Percentiles rank a stretch among this genome's conserved stretches.
Evolutionary conservation across 805 yeast genomes (phyloP).

Genomic region (Candida nonsorbophila): DNA sequence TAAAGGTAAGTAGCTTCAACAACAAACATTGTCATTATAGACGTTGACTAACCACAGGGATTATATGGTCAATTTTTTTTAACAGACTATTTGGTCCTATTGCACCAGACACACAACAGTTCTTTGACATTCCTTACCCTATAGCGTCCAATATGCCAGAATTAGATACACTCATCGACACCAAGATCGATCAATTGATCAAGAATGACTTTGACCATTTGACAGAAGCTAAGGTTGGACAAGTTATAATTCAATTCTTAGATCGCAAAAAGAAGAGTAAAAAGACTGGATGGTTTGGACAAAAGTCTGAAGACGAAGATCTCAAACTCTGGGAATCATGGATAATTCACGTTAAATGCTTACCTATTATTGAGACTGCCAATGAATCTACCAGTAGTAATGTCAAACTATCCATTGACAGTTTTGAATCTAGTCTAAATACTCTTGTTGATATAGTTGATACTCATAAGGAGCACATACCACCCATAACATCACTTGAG

Average conservation of each 20-base stretch:
- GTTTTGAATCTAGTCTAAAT: conserved; percentile 36
- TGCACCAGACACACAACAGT: conserved; percentile 50
- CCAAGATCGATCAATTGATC: conserved; percentile 25
- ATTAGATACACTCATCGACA: conserved; percentile 42
- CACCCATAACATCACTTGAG: conserved; percentile 66
- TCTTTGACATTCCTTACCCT: conserved; percentile 57
- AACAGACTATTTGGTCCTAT: conserved; percentile 64
- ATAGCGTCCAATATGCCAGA: conserved; percentile 41
- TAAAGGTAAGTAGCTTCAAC: conserved; percentile 34
- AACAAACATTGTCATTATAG: not conserved
- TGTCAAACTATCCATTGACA: conserved; percentile 29
- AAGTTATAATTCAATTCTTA: conserved; percentile 31
- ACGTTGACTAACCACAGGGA: conserved; percentile 31
- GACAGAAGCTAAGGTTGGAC: conserved; percentile 14
- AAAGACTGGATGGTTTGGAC: conserved; percentile 55
- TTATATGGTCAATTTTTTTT: conserved; percentile 64
- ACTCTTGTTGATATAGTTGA: conserved; percentile 51
- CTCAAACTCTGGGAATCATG: conserved; percentile 65
- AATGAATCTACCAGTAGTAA: conserved; percentile 4
- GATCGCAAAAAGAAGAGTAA: conserved; percentile 32
- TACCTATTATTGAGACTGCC: conserved; percentile 18
- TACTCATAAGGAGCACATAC: conserved; percentile 58
- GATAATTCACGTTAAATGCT: conserved; percentile 48
- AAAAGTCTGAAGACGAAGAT: conserved; percentile 27
- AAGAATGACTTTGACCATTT: conserved; percentile 18